Evolutionary conservation across 1,139 yeast species (phyloP).

Genomic region (Protomyces macrosporus): DNA sequence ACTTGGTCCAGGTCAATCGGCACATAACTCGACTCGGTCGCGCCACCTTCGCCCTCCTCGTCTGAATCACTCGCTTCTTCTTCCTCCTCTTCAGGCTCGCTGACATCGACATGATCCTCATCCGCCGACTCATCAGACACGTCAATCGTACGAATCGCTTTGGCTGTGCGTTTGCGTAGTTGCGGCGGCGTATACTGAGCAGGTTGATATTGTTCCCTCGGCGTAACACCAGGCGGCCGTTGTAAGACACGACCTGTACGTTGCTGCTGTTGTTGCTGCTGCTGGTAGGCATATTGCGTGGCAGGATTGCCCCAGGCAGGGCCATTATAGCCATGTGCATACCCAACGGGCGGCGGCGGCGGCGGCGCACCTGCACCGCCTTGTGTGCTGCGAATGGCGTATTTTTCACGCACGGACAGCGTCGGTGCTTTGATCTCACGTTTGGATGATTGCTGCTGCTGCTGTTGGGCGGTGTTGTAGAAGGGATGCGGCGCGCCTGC

Average conservation of each 20-base stretch:
- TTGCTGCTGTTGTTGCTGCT: background rate
- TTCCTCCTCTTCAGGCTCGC: conserved; percentile 7
- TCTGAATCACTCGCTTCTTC: conserved; percentile 1
- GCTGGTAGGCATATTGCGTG: background rate
- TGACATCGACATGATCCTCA: conserved; percentile 4
- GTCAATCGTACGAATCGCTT: conserved; percentile 12
- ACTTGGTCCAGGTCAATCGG: conserved; percentile 34
- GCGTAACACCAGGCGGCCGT: background rate
- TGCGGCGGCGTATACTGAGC: conserved; percentile 18
- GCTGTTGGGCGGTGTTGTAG: background rate
- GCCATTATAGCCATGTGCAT: background rate
- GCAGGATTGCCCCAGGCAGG: background rate
- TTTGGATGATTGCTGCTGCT: background rate
- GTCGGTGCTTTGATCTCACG: conserved; percentile 20
- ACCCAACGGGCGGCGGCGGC: background rate
- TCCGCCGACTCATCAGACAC: conserved; percentile 21
- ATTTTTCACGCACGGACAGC: conserved; percentile 20
- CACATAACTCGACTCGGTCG: conserved; percentile 22
- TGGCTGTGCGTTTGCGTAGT: conserved; percentile 12
- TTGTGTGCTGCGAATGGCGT: conserved; percentile 19
- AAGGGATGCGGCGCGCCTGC: background rate
- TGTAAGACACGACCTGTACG: background rate
- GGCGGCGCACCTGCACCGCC: conserved; percentile 5
- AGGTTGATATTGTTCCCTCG: background rate
- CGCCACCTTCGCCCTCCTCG: conserved; percentile 28